Conservation (phyloP, 371 early-diverging fungal genomes). For the Mucor racemosus region DNA sequence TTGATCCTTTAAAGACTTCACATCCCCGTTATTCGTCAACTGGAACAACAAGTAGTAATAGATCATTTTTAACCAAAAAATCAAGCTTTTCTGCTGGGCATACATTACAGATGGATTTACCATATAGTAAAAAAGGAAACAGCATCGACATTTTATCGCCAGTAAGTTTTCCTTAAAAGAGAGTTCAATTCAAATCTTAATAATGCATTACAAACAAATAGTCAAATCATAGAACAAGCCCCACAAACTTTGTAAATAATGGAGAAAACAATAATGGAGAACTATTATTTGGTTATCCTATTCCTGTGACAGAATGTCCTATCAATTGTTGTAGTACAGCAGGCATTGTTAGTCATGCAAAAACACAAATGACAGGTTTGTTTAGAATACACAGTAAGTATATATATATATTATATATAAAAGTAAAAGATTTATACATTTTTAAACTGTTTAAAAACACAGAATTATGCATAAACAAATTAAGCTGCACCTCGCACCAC, state of each 20-base stretch:
- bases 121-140: constrained; percentile 6
- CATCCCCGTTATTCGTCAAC: constrained; percentile 3
- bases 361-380: constrained; percentile 17
- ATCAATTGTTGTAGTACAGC: constrained; percentile 23
- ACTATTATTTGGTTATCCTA: constrained; percentile 21
- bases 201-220: background rate
- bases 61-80: constrained; percentile 18
- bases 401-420: no score
- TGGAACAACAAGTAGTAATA: constrained; percentile 2
- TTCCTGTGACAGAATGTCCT: constrained; percentile 27
- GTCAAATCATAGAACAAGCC: constrained; percentile 13
- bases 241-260: constrained; percentile 13
- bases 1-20: background rate
- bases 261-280: constrained; percentile 10
- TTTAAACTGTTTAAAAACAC: background rate
- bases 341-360: constrained; percentile 7
- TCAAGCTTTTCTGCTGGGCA: constrained; percentile 14
- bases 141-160: constrained; percentile 9
- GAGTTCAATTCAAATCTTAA: background rate
- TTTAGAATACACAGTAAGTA: constrained; percentile 30
- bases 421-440: background rate
- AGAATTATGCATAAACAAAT: constrained; percentile 31
- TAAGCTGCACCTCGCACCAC: constrained; percentile 26
- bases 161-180: background rate
- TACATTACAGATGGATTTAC: constrained; percentile 7